Base-by-base conservation (phyloP, 768 basidiomycete genomes). In the button mushroom (Agaricus bisporus) region DNA sequence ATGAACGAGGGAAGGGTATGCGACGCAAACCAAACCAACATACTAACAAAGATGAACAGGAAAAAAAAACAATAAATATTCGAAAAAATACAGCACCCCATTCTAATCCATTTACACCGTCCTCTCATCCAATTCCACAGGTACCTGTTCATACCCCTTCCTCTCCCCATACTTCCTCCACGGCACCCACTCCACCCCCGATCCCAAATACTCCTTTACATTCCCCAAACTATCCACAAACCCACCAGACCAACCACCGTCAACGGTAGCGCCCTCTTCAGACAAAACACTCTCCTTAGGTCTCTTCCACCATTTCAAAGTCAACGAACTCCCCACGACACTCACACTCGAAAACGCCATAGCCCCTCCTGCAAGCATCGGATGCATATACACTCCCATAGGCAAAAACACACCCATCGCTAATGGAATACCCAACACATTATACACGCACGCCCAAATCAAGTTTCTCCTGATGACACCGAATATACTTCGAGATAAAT, bases 271-370 rank as follows among this genome's bases (percentile, higher is more conserved):
- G 12, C 76, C 60, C 17, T 79, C 81, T 6, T 73, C 86, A 6
- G 84, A 85, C 81, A 93, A 80, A 39, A 94, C 62, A 58, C 86
- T 88, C 28, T 73, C 75, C 61, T 59, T 62, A 1, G 91, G 91
- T 29, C 91, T 74, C 46, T 70, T 77, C 93, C 93, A 95, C 80
- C 86, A 83, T 63, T 80, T 86, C 58, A 99, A 75, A 43, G 88
- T 81, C 64, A 98, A 71, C 55, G 91, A 94, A 56, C 90, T 93
- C 25, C 81, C 83, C 14, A 99, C 95, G 48, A 99, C 97, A 59
- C 91, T 94, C 36, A 98, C 95, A 60, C 88, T 91, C 32, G 91
- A 95, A 68, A 93, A 94, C 22, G 97, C 97, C 97, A 99, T 99
- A 25, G 95, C 95, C 2, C 87, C 92, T n/a, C 92, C 95, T 0